A percentile compares a stretch with the other conserved stretches of the same genome.
phyloP scores from a whole-genome alignment of 306 rosid species.

The Inga laurina region DNA sequence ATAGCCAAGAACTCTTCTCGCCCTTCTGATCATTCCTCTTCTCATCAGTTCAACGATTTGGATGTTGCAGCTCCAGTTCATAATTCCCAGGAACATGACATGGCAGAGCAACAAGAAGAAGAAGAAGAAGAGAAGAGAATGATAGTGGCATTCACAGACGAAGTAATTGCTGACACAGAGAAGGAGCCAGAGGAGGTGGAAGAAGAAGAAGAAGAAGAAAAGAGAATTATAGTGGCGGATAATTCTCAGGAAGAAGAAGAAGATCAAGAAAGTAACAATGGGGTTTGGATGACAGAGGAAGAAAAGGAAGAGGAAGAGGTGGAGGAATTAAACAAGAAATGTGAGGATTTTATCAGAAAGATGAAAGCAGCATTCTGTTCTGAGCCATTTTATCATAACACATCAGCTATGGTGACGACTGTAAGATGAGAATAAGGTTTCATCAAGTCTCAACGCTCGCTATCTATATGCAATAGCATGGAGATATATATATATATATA shows the following conservation, averaged over 20 bases:
- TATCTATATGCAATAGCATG: no score
- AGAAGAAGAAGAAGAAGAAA: not conserved
- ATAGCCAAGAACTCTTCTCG: conserved; percentile 52
- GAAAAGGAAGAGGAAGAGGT: conserved; percentile 30
- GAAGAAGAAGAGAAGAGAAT: not conserved
- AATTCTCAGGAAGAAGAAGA: not conserved
- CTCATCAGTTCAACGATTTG: conserved; percentile 7
- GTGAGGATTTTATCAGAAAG: conserved; percentile 78
- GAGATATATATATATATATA: no score
- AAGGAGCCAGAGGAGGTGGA: not conserved
- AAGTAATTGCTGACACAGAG: not conserved
- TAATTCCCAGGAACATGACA: not conserved
- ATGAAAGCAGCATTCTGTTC: conserved; percentile 58
- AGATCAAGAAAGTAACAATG: not conserved
- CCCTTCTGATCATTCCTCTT: conserved; percentile 24
- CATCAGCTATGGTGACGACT: conserved; percentile 5
- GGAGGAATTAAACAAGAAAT: conserved; percentile 76
- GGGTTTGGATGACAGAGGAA: conserved; percentile 11
- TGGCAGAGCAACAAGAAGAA: conserved; percentile 3
- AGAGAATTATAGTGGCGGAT: not conserved
- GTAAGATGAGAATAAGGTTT: not conserved
- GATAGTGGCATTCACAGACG: not conserved
- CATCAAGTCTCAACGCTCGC: not conserved
- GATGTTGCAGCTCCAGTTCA: not conserved
- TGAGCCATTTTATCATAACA: conserved; percentile 30